A percentile compares a stretch with the other conserved stretches of the same genome.
These are phyloP conservation scores for Clavispora fructus DNA, from an alignment of 805 yeast species.

Conservation along the genomic window DNA sequence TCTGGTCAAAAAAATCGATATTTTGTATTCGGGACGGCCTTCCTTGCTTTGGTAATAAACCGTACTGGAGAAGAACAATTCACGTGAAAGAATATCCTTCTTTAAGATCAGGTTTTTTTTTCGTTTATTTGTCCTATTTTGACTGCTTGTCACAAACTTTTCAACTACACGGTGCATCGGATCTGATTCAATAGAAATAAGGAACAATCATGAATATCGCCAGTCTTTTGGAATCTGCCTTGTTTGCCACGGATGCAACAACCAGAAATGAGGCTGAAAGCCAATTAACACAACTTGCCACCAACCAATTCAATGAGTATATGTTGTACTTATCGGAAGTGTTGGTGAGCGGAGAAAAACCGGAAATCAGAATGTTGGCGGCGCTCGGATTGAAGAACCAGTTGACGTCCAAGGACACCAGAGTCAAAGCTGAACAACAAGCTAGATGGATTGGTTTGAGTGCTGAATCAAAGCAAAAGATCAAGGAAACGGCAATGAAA, in stretches of 20 bases:
- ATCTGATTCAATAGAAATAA: background rate
- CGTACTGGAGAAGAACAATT: background rate
- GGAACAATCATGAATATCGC: constrained; percentile 48
- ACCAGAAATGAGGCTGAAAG: constrained; percentile 74
- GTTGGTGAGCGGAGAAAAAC: constrained; percentile 59
- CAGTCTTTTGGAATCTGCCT: constrained; percentile 71
- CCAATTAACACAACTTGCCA: constrained; percentile 65
- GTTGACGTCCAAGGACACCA: constrained; percentile 71
- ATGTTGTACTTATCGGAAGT: constrained; percentile 65
- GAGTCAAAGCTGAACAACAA: constrained; percentile 52
- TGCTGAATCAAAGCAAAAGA: constrained; percentile 47
- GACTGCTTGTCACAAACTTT: background rate
- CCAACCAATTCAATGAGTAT: constrained; percentile 72
- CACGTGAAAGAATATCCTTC: background rate
- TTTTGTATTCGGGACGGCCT: background rate
- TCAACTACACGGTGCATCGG: background rate
- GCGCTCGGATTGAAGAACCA: constrained; percentile 85
- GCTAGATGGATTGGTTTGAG: constrained; percentile 73
- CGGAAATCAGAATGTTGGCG: constrained; percentile 89
- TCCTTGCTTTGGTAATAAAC: background rate
- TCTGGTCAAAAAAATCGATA: background rate
- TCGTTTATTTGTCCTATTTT: background rate
- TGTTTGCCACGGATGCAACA: constrained; percentile 59
- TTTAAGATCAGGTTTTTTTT: background rate
- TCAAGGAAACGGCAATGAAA: constrained; percentile 55